Base-by-base conservation (phyloP, 1,139 yeast genomes). In the Geotrichum macrosporum region DNA sequence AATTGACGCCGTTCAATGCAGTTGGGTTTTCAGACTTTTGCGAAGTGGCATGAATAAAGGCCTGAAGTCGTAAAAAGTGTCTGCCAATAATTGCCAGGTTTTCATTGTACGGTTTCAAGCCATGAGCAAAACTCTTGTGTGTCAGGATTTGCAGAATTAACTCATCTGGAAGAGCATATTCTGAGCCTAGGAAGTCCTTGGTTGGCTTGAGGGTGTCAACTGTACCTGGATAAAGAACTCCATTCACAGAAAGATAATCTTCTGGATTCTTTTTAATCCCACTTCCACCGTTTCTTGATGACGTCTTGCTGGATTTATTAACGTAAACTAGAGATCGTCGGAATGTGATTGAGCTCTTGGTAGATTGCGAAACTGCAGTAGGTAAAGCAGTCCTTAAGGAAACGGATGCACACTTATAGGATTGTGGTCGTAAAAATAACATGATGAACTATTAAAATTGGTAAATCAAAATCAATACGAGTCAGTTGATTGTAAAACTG, bases 41-140 rank as follows among this genome's bases (percentile, higher is more conserved):
- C 34, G 57, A 35, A 21, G 74, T 66, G 3, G 81, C 81, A 54
- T 69, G 68, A 55, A 80, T 75, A 37, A 80, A 74, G 32, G 81
- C 71, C 56, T 71, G 75, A 51, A 81, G 70, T 58, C 82, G 80
- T 55, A 86, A 68, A 57, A 84, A 71, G 62, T 84, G 85, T 34
- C 77, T 68, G n/a, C 97, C 97, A 67, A 86, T 70, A 44, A 82
- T 76, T 21, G 86, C 74, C 58, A 89, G 72, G 64, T 84, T 84
- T 62, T 87, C 95, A 66, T 89, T 89, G 66, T 83, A 86, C 16
- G 96, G 96, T 59, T 81, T 80, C 53, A 77, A 73, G 13, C 95
- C 96, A 67, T 86, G 94, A 6, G 94, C 94, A 72, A 88, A 89
- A 35, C 95, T 85, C 68, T 89, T 89, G 68, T 89, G 96, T 10